These are phyloP conservation scores for Neofusicoccum parvum DNA, from an alignment of 2,329 filamentous ascomycete species.

Conservation along the genomic window DNA sequence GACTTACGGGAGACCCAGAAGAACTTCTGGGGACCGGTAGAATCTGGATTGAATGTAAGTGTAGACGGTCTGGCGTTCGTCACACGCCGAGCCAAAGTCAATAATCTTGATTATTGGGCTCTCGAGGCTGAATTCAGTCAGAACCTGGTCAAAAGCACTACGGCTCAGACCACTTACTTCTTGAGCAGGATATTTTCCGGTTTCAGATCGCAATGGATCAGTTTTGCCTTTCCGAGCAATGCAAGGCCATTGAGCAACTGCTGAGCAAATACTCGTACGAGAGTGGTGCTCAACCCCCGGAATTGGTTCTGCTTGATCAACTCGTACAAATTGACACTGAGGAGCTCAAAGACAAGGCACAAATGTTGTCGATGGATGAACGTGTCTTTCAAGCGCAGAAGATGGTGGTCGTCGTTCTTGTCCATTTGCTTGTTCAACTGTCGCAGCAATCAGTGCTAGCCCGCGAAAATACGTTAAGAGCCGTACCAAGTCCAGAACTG, in stretches of 20 bases:
- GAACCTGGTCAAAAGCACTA: neutral
- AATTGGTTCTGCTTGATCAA: constrained; percentile 99
- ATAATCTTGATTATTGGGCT: constrained; percentile 99
- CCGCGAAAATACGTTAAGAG: neutral
- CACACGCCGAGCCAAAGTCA: constrained; percentile 97
- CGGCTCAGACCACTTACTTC: constrained; percentile 60
- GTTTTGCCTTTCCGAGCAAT: constrained; percentile 88
- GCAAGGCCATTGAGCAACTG: constrained; percentile 91
- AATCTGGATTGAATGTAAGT: constrained; percentile 99
- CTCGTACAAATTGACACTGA: constrained; percentile 97
- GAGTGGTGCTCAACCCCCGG: constrained; percentile 90
- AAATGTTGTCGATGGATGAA: constrained; percentile 98
- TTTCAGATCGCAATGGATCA: constrained; percentile 98
- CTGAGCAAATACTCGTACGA: constrained; percentile 96
- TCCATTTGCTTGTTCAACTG: constrained; percentile 97
- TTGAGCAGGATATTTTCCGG: constrained; percentile 97
- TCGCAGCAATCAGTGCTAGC: constrained; percentile 21
- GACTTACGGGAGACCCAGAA: constrained; percentile 78
- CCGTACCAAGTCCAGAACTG: constrained; percentile 86
- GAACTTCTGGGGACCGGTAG: constrained; percentile 93
- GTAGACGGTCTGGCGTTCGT: constrained; percentile 97
- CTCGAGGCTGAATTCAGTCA: constrained; percentile 63
- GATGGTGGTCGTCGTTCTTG: constrained; percentile 98
- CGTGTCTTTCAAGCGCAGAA: constrained; percentile 91
- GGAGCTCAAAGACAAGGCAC: constrained; percentile 86